These are phyloP conservation scores for Houttuynia cordata DNA, from an alignment of 164 flowering plant genomes.

Conservation along the genomic window DNA sequence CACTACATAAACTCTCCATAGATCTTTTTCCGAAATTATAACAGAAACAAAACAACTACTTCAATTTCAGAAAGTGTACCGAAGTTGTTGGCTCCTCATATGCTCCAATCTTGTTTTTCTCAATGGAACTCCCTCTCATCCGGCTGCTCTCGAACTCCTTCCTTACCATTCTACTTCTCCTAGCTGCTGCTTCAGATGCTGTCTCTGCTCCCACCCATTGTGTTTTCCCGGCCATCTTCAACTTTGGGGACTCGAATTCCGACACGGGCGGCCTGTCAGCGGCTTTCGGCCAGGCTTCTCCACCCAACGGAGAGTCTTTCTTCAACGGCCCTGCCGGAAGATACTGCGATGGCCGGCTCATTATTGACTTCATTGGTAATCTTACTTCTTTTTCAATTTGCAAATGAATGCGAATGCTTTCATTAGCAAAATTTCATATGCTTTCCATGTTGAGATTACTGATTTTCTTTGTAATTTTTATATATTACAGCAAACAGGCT, in stretches of 20 bases:
- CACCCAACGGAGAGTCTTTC: neutral
- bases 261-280: neutral
- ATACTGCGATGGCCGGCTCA: neutral
- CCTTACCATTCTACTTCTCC: neutral
- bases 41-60: no score
- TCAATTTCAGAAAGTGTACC: no score
- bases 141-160: neutral
- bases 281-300: neutral
- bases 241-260: neutral
- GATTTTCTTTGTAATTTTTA: no score
- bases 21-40: no score
- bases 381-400: no score
- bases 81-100: no score
- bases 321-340: neutral
- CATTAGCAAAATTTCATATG: no score
- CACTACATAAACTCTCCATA: no score
- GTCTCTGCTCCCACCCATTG: neutral
- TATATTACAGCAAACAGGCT: slow-evolving; percentile 10
- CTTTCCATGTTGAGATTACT: no score
- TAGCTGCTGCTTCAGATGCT: neutral
- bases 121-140: no score
- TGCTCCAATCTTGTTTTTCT: no score
- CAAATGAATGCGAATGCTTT: no score
- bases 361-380: neutral
- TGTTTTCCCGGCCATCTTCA: neutral